These are phyloP conservation scores for Climacium dendroides DNA, from an alignment of 225 moss, liverwort and hornwort species.

Conservation along the genomic window DNA sequence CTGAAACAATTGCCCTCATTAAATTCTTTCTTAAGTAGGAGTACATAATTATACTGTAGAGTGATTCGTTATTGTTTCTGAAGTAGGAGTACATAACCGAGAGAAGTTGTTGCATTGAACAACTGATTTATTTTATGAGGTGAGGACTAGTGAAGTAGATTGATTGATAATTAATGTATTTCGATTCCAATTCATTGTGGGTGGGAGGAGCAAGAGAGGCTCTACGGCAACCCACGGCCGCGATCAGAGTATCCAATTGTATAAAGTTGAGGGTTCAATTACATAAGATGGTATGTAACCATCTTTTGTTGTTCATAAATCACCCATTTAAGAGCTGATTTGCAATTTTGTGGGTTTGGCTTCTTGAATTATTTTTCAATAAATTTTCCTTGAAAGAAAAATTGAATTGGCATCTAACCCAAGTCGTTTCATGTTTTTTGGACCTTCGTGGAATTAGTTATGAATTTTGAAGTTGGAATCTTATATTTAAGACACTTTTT, in stretches of 20 bases:
- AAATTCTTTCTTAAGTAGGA: not conserved
- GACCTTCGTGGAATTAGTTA: rapidly evolving
- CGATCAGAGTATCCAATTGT: not conserved
- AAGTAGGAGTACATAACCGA: not conserved
- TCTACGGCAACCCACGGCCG: not conserved
- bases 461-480: not conserved
- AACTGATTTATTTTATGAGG: not conserved
- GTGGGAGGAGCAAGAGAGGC: not conserved
- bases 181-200: not conserved
- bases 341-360: no score
- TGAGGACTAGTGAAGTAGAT: not conserved
- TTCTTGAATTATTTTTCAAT: not conserved
- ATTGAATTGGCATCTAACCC: not conserved
- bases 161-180: not conserved
- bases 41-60: not conserved
- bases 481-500: not conserved
- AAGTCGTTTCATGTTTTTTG: not conserved
- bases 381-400: not conserved
- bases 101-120: not conserved
- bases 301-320: not conserved
- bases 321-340: not conserved
- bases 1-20: not conserved
- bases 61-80: not conserved
- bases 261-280: not conserved
- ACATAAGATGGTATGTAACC: no score